phyloP scores from a whole-genome alignment of 2,329 filamentous ascomycete species.

The Exutisphaerella laricina region DNA sequence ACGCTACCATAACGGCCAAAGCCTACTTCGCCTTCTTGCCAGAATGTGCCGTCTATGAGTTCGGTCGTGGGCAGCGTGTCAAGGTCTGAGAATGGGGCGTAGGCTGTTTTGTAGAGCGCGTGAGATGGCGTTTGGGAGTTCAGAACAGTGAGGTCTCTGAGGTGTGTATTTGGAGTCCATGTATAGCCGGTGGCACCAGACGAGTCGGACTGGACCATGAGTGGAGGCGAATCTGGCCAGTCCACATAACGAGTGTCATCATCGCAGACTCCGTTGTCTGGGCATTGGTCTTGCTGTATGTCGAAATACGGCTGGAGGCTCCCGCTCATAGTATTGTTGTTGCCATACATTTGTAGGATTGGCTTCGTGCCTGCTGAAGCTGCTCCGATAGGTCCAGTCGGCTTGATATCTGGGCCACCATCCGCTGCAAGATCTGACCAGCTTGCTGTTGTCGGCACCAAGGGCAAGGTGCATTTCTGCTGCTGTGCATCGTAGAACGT shows the following conservation, averaged over 20 bases:
- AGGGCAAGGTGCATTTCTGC: slow-evolving; percentile 9
- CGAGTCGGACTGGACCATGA: slow-evolving; percentile 10
- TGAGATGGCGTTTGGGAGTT: slow-evolving; percentile 14
- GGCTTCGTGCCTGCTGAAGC: slow-evolving; percentile 17
- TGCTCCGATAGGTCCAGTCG: slow-evolving; percentile 13
- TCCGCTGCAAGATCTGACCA: slow-evolving; percentile 18
- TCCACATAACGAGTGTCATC: slow-evolving; percentile 21
- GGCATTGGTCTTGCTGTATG: slow-evolving; percentile 19
- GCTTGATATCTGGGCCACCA: slow-evolving; percentile 8
- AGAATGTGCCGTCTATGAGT: slow-evolving; percentile 18
- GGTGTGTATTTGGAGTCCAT: slow-evolving; percentile 18
- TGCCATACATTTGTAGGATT: slow-evolving; percentile 22
- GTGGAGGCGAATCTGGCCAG: slow-evolving; percentile 22
- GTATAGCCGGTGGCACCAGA: slow-evolving; percentile 19
- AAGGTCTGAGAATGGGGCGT: slow-evolving; percentile 5
- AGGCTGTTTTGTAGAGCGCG: slow-evolving; percentile 20
- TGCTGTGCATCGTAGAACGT: slow-evolving; percentile 10
- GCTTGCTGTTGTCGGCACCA: slow-evolving; percentile 21
- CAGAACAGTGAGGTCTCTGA: slow-evolving; percentile 12
- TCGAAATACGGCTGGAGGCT: slow-evolving; percentile 16
- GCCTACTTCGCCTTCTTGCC: slow-evolving; percentile 14
- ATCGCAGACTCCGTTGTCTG: slow-evolving; percentile 16
- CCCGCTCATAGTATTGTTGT: slow-evolving; percentile 1
- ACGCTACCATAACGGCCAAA: slow-evolving; percentile 23
- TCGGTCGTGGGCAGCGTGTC: slow-evolving; percentile 17